Base-by-base conservation (phyloP, 306 rosid species). In the Hylodesmum podocarpum region DNA sequence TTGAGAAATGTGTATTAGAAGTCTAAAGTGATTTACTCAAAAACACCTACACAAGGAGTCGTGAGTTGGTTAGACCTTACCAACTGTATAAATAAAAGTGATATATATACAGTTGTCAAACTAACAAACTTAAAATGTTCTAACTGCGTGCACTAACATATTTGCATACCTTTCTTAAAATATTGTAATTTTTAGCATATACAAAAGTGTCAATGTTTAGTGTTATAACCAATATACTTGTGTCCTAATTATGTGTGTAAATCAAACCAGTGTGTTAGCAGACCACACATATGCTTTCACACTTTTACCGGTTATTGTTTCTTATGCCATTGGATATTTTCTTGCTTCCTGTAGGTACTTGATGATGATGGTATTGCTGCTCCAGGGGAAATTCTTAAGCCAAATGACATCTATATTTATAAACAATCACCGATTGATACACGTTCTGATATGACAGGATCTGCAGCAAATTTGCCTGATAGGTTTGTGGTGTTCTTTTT, bases 301-400 rank as follows among this genome's bases (percentile, higher is more conserved):
- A 57, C 6, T 28, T 27, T 15, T 44, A 49, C 7, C 21, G 3
- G 31, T 78, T 47, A 62, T 34, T 27, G 50, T 61, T 64, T 72
- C 66, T 15, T 34, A 25, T 64, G 61, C 29, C 50, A 13, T 40
- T 36, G 44, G 47, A 19, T 64, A 10, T 75, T 70, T 29, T 81
- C 53, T 50, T 70, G 72, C 66, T 73, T 61, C 50, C 63, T 79
- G 40, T 78, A 94, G 97, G 80, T 89, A 73, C 88, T 92, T 77
- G 98, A 95, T 79, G 93, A 92, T 36, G 98, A 95, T 75, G 98
- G 98, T 41, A 73, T 95, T 82, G 97, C 98, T 74, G 87, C 97
- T 21, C 98, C 96, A 31, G 97, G 98, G 31, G 98, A 90, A 88
- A 90, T 85, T 76, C 82, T 95, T 69, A 83, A 84, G 82, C 70